These are phyloP conservation scores for Erysimum cheiri DNA, from an alignment of 441 rosid species.

Conservation along the genomic window DNA sequence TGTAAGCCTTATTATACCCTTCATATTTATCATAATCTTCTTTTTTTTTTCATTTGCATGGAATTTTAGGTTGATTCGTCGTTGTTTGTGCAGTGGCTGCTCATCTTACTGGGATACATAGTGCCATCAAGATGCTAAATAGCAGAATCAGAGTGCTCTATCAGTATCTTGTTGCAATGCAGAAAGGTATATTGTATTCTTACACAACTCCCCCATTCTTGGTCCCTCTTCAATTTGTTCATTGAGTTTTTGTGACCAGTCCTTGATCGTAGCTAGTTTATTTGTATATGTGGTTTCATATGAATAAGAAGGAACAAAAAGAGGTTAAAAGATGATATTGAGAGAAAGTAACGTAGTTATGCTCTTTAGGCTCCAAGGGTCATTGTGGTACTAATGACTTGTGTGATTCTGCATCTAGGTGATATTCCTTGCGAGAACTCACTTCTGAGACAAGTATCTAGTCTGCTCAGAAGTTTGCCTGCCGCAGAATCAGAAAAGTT, in stretches of 20 bases:
- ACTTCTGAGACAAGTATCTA: conserved; percentile 81
- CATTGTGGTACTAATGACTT: conserved; percentile 13
- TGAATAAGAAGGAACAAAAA: not conserved
- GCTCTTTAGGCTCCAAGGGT: no score
- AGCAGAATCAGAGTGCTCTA: conserved; percentile 90
- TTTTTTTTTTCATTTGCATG: not conserved
- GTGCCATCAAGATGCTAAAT: conserved; percentile 97
- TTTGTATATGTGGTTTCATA: not conserved
- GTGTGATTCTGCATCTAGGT: conserved; percentile 54
- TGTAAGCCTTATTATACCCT: conserved; percentile 45
- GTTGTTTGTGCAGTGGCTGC: conserved; percentile 72
- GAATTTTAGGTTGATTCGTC: not conserved
- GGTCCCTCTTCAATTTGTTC: not conserved
- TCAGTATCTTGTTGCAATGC: conserved; percentile 86
- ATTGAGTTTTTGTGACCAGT: conserved; percentile 1
- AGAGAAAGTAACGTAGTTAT: not conserved
- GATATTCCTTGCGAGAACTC: conserved; percentile 87
- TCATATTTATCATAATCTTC: not conserved
- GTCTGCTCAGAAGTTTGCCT: conserved; percentile 86
- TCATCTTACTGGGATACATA: conserved; percentile 91
- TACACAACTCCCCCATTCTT: not conserved
- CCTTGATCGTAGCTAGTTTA: not conserved
- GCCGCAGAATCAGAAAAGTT: conserved; percentile 84
- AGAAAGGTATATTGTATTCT: conserved; percentile 61
- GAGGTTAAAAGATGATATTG: conserved; percentile 8